A percentile compares a stretch with the other conserved stretches of the same genome.
These are phyloP conservation scores for Cladosporium austrohemisphaericum DNA, from an alignment of 2,329 filamentous ascomycete genomes.

Conservation along the genomic window DNA sequence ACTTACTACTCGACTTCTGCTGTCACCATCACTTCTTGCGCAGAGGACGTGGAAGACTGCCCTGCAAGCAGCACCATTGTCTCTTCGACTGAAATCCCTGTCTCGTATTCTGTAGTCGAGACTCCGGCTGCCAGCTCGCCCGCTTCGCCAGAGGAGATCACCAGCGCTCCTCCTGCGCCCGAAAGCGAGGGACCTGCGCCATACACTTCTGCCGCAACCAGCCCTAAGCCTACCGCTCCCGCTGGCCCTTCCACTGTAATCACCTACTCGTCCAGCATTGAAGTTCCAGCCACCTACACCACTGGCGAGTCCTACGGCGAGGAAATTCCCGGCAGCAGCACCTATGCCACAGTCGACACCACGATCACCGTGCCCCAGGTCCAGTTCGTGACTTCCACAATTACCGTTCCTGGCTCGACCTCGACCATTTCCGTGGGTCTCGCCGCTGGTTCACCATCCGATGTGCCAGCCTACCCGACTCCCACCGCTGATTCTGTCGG, in stretches of 20 bases:
- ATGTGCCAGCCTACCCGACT: conserved; percentile 30
- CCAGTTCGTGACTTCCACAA: conserved; percentile 39
- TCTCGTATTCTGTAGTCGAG: conserved; percentile 9
- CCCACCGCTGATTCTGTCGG: conserved; percentile 13
- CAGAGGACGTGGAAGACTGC: conserved; percentile 34
- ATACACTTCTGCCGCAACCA: conserved; percentile 8
- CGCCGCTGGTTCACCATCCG: conserved; percentile 32
- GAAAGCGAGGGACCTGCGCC: conserved; percentile 5
- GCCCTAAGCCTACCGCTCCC: conserved; percentile 15
- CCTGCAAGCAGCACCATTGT: conserved; percentile 25
- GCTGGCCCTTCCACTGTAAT: conserved; percentile 38
- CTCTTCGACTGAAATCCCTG: conserved; percentile 17
- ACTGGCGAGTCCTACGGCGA: conserved; percentile 31
- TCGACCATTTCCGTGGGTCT: conserved; percentile 34
- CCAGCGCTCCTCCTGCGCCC: conserved; percentile 18
- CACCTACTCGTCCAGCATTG: conserved; percentile 36
- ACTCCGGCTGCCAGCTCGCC: conserved; percentile 19
- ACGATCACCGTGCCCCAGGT: conserved; percentile 46
- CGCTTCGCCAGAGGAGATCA: conserved; percentile 2
- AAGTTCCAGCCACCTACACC: conserved; percentile 36
- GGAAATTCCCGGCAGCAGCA: conserved; percentile 31
- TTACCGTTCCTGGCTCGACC: conserved; percentile 26
- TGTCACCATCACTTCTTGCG: conserved; percentile 38
- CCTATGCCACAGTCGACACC: conserved; percentile 34
- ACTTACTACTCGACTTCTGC: conserved; percentile 21